phyloP scores from a whole-genome alignment of 768 basidiomycete genomes.

The Russula virescens region DNA sequence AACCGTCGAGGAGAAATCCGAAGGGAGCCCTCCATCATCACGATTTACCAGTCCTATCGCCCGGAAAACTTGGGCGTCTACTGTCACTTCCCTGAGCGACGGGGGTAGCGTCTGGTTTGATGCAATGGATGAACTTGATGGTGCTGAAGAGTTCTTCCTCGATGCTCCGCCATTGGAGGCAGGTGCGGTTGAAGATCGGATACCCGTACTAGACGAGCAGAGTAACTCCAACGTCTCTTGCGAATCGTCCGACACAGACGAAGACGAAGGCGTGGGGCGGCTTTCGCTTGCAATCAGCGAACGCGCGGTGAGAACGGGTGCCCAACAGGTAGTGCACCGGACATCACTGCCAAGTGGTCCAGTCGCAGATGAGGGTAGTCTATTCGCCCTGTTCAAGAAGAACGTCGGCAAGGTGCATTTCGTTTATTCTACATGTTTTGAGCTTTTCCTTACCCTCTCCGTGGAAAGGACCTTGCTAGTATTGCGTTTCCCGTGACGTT shows the following conservation, averaged over 20 bases:
- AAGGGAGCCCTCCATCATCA: constrained; percentile 24
- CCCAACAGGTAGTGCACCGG: constrained; percentile 38
- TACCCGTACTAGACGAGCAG: constrained; percentile 36
- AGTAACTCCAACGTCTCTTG: constrained; percentile 45
- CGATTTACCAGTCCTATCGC: constrained; percentile 16
- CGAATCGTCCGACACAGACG: constrained; percentile 49
- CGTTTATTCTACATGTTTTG: constrained; percentile 8
- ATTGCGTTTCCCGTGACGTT: constrained; percentile 85
- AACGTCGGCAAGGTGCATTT: constrained; percentile 74
- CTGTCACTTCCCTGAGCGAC: constrained; percentile 28
- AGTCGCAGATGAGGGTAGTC: constrained; percentile 70
- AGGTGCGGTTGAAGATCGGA: constrained; percentile 29
- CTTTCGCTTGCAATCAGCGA: constrained; percentile 14
- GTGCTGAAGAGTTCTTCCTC: constrained; percentile 65
- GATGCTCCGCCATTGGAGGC: constrained; percentile 27
- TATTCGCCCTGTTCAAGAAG: constrained; percentile 79
- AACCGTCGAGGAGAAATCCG: constrained; percentile 46
- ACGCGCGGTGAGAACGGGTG: background rate
- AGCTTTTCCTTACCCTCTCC: background rate
- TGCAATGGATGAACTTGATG: constrained; percentile 55
- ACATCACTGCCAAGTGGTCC: constrained; percentile 54
- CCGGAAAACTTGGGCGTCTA: constrained; percentile 25
- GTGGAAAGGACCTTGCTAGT: constrained; percentile 65
- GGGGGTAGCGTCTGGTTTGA: constrained; percentile 66
- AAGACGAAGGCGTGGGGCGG: constrained; percentile 28